Base-by-base conservation (phyloP, 345 rosid genomes). In the Rhizophora apiculata region DNA sequence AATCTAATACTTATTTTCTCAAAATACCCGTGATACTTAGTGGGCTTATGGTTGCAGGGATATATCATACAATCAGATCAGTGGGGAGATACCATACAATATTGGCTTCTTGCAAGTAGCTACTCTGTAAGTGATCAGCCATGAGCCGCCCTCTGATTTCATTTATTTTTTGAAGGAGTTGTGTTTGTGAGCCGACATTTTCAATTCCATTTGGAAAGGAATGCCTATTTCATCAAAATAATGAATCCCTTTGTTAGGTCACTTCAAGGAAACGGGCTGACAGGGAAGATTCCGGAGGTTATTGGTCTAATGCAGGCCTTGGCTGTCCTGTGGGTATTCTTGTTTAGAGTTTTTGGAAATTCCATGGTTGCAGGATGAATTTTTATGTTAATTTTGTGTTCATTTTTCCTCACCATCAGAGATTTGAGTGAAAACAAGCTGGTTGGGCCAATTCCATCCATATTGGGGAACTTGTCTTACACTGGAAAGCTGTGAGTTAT, bases 251-350 rank as follows among this genome's bases (percentile, higher is more conserved):
- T 39, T 54, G 2, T 61, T 19, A 96, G 99, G 86, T 96, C 99
- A 20, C 86, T 96, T 6, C 98, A 96, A 79, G 97, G 98, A 62
- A 96, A 96, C 53, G 83, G 70, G 76, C 68, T 96, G 37, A 83
- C 84, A 0, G 99, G 99, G 55, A 77, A 32, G 71, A 92, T 96
- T 77, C 99, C 99, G 0, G 97, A 90, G 63, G 98, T 92, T 48
- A 79, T 96, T 61, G 99, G 99, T 64, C 70, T 96, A 64, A 92
- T 96, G 99, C 99, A 96, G 82, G 99, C 99, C 58, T 85, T 96
- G 18, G 99, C 98, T 51, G 97, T 96, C 48, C 68, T 96, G 99
- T 96, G 82, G 80, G 98, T 83, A 21, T 54, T 36, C 8, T 6
- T 10, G 9, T 62, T 8, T 11, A 19, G 16, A 13, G 16, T 43